phyloP scores from a whole-genome alignment of 257 asterid genomes.

The Anisodus tanguticus region DNA sequence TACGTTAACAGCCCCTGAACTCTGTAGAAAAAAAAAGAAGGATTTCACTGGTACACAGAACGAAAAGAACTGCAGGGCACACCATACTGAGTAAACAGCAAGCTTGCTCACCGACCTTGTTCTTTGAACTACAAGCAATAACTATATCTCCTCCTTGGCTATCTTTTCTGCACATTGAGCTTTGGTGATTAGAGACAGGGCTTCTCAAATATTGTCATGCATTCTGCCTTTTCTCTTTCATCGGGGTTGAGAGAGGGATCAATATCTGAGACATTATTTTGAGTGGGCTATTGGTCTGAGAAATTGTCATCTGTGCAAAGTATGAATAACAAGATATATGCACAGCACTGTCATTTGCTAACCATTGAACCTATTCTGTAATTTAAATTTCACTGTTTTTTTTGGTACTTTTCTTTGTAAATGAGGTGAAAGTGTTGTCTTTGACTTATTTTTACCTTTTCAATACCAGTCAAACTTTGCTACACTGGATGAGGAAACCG shows the following conservation, averaged over 20 bases:
- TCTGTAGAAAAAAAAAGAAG: background rate
- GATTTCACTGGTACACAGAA: background rate
- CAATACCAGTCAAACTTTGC: constrained; percentile 85
- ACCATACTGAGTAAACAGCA: background rate
- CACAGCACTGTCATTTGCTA: background rate
- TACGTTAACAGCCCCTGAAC: background rate
- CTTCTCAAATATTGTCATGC: constrained; percentile 4
- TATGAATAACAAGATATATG: background rate
- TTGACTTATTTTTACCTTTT: constrained; percentile 25
- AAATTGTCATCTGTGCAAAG: constrained; percentile 4
- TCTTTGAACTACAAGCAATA: constrained; percentile 12
- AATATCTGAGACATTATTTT: background rate
- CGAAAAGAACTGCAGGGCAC: background rate
- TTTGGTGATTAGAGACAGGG: background rate
- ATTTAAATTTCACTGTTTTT: background rate
- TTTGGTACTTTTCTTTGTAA: constrained; percentile 7
- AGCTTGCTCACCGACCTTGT: background rate
- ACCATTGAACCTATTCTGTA: background rate
- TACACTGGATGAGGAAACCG: constrained; percentile 80
- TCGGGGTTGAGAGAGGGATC: background rate
- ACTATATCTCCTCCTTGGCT: background rate
- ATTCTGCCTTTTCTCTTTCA: background rate
- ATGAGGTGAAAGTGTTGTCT: background rate
- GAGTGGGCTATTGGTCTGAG: background rate
- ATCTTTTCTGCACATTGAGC: background rate